Conservation (phyloP, 495 filamentous ascomycete species). For the Neurospora sp. region DNA sequence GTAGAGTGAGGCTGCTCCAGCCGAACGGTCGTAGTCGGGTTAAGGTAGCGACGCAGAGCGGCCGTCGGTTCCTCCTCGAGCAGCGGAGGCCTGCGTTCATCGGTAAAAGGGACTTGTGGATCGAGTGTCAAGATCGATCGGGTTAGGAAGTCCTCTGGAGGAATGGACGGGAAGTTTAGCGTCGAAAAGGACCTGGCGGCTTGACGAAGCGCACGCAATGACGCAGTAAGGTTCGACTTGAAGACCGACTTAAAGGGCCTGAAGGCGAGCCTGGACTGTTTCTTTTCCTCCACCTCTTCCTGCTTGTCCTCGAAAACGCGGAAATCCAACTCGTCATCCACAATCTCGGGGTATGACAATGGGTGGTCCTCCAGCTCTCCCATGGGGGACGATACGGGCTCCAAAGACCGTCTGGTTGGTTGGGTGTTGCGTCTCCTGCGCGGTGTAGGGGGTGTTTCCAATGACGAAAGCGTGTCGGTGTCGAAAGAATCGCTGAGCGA, state of each 20-base stretch:
- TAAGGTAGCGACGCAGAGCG: slow-evolving; percentile 84
- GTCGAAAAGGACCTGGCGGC: slow-evolving; percentile 77
- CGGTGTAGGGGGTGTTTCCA: slow-evolving; percentile 30
- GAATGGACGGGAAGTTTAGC: slow-evolving; percentile 61
- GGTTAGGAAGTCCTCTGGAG: slow-evolving; percentile 82
- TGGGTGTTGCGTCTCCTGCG: slow-evolving; percentile 22
- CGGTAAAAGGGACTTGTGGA: slow-evolving; percentile 63
- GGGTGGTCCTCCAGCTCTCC: slow-evolving; percentile 34
- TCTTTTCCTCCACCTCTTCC: slow-evolving; percentile 23
- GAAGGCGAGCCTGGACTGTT: slow-evolving; percentile 20
- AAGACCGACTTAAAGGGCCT: slow-evolving; percentile 48
- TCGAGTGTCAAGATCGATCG: slow-evolving; percentile 72
- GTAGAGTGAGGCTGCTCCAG: slow-evolving; percentile 44
- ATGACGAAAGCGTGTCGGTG: slow-evolving; percentile 29
- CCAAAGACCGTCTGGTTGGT: slow-evolving; percentile 32
- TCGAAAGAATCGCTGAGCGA: slow-evolving; percentile 34
- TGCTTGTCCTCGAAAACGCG: slow-evolving; percentile 28
- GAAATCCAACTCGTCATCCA: slow-evolving; percentile 35
- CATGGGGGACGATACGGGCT: slow-evolving; percentile 34
- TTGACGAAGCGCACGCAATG: slow-evolving; percentile 72
- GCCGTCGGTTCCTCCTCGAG: slow-evolving; percentile 68
- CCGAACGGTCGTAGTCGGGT: slow-evolving; percentile 62
- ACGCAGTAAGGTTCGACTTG: slow-evolving; percentile 92
- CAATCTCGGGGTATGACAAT: slow-evolving; percentile 27
- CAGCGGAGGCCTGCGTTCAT: slow-evolving; percentile 77